Evolutionary conservation across 257 asterid species (phyloP), one percentile per base, ranked within the genome.

Genomic region (Ilex asprella): DNA sequence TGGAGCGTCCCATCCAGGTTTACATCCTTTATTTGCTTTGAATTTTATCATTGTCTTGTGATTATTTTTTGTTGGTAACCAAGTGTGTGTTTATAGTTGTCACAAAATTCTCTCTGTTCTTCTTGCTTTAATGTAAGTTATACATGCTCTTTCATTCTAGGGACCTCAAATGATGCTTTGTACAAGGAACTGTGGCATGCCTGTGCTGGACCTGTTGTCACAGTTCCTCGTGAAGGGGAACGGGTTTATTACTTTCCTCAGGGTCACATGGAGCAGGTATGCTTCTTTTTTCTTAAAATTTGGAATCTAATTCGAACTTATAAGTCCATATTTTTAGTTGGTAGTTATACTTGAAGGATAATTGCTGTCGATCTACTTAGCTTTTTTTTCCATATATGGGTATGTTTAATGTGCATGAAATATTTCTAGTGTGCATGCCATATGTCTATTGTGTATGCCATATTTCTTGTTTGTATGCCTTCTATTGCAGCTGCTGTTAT

Each of bases 191-290:
- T 91, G 10, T 91, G 98, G 98, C 86, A 85, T 79, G 95, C 96
- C 60, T 91, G 98, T 78, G 98, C 98, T 39, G 98, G 98, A 27
- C 95, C 98, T 60, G 95, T 91, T 60, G 95, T 91, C 51, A 72
- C 78, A 10, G 83, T 91, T 71, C 98, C 98, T 53, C 86, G 89
- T 68, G 86, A 88, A 74, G 87, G 88, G 15, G 98, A 86, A 70
- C 82, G 91, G 52, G 95, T 86, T 65, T 91, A 88, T 72, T 91
- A 91, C 82, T 91, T 81, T 67, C 98, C 98, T 2, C 96, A 91
- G 67, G 98, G 98, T 65, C 98, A 91, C 79, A 88, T 91, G 96
- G 98, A 91, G 74, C 98, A 91, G 95, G 98, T 88, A 46, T 46
- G 46, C 10, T 46, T 7, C n/a, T 14, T 35, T 35, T 35, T 35